Percentiles rank a stretch among this genome's conserved stretches.
These are phyloP conservation scores for Thuidium tamariscinum DNA, from an alignment of 225 moss, liverwort and hornwort species.

Conservation along the genomic window DNA sequence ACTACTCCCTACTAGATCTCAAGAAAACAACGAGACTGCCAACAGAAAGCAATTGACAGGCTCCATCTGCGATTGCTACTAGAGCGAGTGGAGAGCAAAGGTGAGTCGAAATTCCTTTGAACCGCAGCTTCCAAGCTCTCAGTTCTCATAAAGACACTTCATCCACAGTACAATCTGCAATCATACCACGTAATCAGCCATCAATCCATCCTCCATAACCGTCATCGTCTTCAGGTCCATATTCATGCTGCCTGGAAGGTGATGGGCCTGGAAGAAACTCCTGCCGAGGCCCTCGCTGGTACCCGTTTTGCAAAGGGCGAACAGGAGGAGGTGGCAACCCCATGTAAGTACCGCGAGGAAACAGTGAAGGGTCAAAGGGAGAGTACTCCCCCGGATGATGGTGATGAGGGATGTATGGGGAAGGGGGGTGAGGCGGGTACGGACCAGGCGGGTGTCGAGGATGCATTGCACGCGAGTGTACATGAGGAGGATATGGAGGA, in stretches of 20 bases:
- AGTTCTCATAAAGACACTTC: not conserved
- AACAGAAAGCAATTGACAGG: not conserved
- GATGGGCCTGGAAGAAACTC: not conserved
- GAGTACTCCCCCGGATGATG: not conserved
- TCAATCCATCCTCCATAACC: slow-evolving; percentile 1
- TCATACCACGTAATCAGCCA: not conserved
- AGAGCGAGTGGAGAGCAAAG: not conserved
- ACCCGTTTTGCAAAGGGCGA: not conserved
- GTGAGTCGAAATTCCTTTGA: not conserved
- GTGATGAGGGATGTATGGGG: not conserved
- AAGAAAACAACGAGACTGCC: not conserved
- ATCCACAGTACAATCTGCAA: not conserved
- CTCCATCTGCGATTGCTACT: not conserved
- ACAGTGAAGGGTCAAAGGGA: not conserved
- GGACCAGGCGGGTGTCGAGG: not conserved
- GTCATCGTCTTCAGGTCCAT: not conserved
- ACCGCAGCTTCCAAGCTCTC: not conserved
- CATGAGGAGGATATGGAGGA: not conserved
- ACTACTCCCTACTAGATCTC: not conserved
- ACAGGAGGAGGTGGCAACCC: not conserved
- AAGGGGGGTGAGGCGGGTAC: not conserved
- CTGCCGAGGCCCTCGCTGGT: not conserved
- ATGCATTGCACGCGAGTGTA: not conserved
- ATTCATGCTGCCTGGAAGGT: not conserved
- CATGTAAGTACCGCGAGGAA: not conserved